Conservation (phyloP, 176 grass and related monocot genomes). For the Ananas comosus region DNA sequence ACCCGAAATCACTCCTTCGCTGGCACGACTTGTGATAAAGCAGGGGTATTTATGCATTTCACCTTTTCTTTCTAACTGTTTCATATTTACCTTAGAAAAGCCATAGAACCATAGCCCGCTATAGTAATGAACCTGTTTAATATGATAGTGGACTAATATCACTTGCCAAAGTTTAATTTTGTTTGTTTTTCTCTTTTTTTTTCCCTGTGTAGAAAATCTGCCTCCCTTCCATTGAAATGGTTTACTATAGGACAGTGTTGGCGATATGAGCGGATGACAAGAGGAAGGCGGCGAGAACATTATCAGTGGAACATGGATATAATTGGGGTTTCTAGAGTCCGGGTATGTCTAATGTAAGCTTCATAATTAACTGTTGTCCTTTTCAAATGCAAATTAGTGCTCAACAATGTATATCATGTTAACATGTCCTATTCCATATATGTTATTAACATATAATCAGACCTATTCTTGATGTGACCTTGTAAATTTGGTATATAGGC, state of each 20-base stretch:
- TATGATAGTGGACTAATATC: neutral
- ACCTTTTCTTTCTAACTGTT: neutral
- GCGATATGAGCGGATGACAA: slow-evolving; percentile 91
- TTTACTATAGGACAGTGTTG: slow-evolving; percentile 98
- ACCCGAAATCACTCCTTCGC: slow-evolving; percentile 86
- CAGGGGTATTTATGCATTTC: slow-evolving; percentile 45
- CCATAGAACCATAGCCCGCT: neutral
- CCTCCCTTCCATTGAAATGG: slow-evolving; percentile 92
- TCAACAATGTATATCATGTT: neutral
- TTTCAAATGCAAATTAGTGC: neutral
- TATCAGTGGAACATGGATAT: slow-evolving; percentile 99
- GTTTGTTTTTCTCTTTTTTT: slow-evolving; percentile 13
- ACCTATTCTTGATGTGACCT: neutral
- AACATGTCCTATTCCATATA: neutral
- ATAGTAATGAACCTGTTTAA: neutral
- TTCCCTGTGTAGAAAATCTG: slow-evolving; percentile 72
- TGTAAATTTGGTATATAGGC: slow-evolving; percentile 24
- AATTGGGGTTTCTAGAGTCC: slow-evolving; percentile 71
- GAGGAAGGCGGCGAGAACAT: slow-evolving; percentile 84
- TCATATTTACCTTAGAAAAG: neutral
- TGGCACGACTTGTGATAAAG: slow-evolving; percentile 85
- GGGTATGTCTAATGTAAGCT: slow-evolving; percentile 29
- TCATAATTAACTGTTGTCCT: neutral
- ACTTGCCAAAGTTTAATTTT: slow-evolving; percentile 25
- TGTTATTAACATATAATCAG: neutral